These are phyloP conservation scores for Solanum boliviense DNA, from an alignment of 257 asterid species.

Conservation along the genomic window DNA sequence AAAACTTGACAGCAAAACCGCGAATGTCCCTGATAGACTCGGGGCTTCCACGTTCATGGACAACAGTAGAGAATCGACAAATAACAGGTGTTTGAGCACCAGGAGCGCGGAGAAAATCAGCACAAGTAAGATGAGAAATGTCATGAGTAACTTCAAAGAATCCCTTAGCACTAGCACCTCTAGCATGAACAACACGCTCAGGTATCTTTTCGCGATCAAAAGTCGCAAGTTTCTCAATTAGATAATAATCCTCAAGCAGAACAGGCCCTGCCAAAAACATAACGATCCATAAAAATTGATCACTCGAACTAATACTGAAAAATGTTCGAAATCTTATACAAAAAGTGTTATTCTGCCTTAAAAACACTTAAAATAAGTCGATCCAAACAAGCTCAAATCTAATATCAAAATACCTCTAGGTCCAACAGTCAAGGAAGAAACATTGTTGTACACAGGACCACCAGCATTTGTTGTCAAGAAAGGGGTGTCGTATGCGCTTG, in stretches of 20 bases:
- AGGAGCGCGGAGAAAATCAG: slow-evolving; percentile 16
- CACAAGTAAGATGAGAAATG: slow-evolving; percentile 7
- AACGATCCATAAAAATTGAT: not conserved
- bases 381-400: not conserved
- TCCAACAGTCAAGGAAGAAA: slow-evolving; percentile 1
- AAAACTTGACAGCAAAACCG: slow-evolving; percentile 16
- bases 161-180: slow-evolving; percentile 22
- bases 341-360: too few species aligned
- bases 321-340: not conserved
- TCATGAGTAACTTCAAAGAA: slow-evolving; percentile 17
- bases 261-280: slow-evolving; percentile 9
- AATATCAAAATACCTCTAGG: not conserved
- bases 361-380: not conserved
- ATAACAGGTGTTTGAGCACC: slow-evolving; percentile 14
- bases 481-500: not conserved
- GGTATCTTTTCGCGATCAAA: slow-evolving; percentile 18
- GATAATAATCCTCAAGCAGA: slow-evolving; percentile 16
- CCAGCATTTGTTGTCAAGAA: slow-evolving; percentile 9
- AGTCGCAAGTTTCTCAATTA: slow-evolving; percentile 10
- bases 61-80: slow-evolving; percentile 14
- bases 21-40: slow-evolving; percentile 15
- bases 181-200: slow-evolving; percentile 20
- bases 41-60: slow-evolving; percentile 19
- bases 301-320: not conserved
- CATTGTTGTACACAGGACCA: slow-evolving; percentile 1